Evolutionary conservation across 129 eudicot genomes (phyloP), one percentile per base, ranked within the genome.

Genomic region (Centella asiatica): DNA sequence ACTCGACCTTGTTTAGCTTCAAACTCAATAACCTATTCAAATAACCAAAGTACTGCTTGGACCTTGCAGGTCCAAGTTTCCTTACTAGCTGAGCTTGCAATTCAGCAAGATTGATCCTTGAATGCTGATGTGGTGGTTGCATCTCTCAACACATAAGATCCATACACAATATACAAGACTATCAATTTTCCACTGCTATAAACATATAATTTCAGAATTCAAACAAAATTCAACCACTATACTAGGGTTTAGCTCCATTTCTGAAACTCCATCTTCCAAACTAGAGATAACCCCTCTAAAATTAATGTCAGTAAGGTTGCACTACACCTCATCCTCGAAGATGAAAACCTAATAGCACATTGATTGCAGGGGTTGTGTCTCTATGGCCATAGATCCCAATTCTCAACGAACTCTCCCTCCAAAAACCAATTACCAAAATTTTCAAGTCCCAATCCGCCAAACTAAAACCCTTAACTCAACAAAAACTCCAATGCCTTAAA

Each of bases 351-450:
- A 36, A 72, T 32, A 19, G 69, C 59, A 73, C 47, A 17, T 72
- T 51, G 55, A 60, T 64, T 45, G 40, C 55, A 81, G 65, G 67
- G 65, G 39, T 24, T 29, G 56, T 68, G 49, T 64, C 45, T 13
- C 57, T 69, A 60, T 31, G 44, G 57, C 53, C 70, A 34, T 72
- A 77, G 74, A 80, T 76, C 84, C 62, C 80, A 76, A 75, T 72
- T 69, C 46, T 54, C 78, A 82, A 83, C 81, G n/a, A 78, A 77
- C 74, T 76, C 90, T 75, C 90, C 83, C 85, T 80, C 87, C 92
- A 76, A 80, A 83, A 87, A 77, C 76, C 56, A 67, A 79, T 54
- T 65, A 36, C 75, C 69, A 52, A 49, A 51, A 15, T 52, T 68
- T 68, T 66, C 62, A 70, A 83, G 23, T 55, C 40, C 6, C 13